phyloP scores from a whole-genome alignment of 2,329 filamentous ascomycete genomes.

The Aspergillus novoparasiticus region DNA sequence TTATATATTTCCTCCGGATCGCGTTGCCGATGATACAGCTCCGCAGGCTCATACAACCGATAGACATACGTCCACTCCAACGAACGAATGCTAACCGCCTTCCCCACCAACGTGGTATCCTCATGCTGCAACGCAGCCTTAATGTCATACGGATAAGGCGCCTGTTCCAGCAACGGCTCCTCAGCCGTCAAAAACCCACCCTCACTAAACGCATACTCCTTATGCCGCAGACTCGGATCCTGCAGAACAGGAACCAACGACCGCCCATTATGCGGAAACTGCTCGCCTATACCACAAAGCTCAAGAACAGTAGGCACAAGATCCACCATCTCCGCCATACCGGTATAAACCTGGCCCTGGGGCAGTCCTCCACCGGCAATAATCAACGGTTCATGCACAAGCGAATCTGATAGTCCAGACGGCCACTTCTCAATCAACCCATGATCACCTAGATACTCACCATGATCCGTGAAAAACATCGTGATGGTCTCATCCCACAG shows the following conservation, averaged over 20 bases:
- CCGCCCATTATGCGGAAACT: not conserved
- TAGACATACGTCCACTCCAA: conserved; percentile 48
- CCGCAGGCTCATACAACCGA: conserved; percentile 48
- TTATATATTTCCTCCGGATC: conserved; percentile 30
- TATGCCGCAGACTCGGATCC: conserved; percentile 43
- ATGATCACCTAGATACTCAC: conserved; percentile 52
- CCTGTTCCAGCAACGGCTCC: conserved; percentile 50
- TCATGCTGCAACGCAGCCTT: conserved; percentile 51
- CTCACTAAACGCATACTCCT: conserved; percentile 48
- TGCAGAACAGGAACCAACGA: not conserved
- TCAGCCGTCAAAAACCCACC: conserved; percentile 49
- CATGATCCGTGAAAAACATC: conserved; percentile 15
- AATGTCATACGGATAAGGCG: conserved; percentile 50
- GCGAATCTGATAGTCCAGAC: conserved; percentile 45
- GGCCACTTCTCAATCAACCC: conserved; percentile 55
- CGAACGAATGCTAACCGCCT: conserved; percentile 35
- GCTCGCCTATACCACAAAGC: not conserved
- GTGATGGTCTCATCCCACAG: not conserved
- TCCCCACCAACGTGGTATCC: conserved; percentile 48
- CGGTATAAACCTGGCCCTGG: not conserved
- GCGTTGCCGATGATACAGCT: conserved; percentile 45
- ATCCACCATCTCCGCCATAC: not conserved
- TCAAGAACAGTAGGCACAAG: not conserved
- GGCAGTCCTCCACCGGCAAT: not conserved
- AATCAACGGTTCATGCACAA: conserved; percentile 19